phyloP scores from a whole-genome alignment of 73 alveolate genomes.

The Symbiodinium natans region DNA sequence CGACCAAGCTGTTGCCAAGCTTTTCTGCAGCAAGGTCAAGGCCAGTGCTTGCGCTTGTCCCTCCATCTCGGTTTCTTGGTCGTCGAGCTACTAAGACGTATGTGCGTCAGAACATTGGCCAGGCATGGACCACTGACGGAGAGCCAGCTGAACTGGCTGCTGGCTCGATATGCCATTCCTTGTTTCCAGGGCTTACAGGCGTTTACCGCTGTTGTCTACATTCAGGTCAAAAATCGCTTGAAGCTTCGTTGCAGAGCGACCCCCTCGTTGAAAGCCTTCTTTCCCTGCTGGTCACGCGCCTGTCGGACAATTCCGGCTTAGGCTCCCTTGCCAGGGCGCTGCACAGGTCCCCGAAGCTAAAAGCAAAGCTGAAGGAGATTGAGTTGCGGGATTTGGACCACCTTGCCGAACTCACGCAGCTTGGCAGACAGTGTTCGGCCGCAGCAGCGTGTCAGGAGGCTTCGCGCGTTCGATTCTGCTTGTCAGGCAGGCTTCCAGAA shows the following conservation, averaged over 20 bases:
- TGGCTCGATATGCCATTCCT: background rate
- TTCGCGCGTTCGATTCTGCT: too few species aligned
- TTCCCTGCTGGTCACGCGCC: background rate
- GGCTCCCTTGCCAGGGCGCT: background rate
- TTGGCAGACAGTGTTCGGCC: too few species aligned
- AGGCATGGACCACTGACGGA: background rate
- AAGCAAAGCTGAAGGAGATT: background rate
- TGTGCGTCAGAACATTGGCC: too few species aligned
- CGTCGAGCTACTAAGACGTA: too few species aligned
- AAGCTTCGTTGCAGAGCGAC: background rate
- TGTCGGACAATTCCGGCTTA: background rate
- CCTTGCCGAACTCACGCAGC: background rate
- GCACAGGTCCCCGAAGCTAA: background rate
- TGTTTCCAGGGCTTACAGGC: background rate
- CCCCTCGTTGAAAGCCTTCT: background rate
- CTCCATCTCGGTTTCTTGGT: too few species aligned
- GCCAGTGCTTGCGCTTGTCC: too few species aligned
- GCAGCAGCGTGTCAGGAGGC: too few species aligned
- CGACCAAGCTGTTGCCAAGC: background rate
- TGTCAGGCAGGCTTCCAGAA: background rate
- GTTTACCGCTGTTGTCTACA: background rate
- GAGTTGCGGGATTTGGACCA: background rate
- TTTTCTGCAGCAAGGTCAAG: background rate
- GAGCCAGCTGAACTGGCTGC: background rate
- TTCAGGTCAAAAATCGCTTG: background rate